Conservation (phyloP, 148 eudicot species). For the Amaranthus hypochondriacus region DNA sequence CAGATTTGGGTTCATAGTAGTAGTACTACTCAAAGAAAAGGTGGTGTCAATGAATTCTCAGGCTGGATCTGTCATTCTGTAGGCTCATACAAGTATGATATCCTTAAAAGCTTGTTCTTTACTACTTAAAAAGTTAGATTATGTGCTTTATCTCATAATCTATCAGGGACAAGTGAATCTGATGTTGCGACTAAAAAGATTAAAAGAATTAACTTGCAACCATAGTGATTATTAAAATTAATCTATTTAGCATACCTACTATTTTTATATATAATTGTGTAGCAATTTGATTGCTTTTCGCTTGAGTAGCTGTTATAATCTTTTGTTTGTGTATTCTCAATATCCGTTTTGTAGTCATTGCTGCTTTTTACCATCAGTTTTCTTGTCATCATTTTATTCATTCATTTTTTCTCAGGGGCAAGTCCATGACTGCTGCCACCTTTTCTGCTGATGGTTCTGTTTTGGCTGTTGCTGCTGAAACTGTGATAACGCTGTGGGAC, state of each 20-base stretch:
- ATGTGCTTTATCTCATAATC: neutral
- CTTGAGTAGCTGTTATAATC: too few relatives aligned
- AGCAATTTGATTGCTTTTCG: neutral
- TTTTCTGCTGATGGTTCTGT: conserved; percentile 92
- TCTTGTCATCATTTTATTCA: neutral
- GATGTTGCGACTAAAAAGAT: neutral
- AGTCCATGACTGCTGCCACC: conserved; percentile 80
- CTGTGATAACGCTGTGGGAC: conserved; percentile 87
- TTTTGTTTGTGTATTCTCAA: neutral
- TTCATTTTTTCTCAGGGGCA: conserved; percentile 44
- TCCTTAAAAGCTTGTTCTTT: conserved; percentile 11
- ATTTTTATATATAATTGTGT: neutral
- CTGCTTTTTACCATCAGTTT: neutral
- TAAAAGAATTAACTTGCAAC: neutral
- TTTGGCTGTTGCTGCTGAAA: conserved; percentile 93
- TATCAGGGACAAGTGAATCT: neutral
- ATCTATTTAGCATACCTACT: neutral
- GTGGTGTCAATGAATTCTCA: conserved; percentile 32
- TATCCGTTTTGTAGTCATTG: neutral
- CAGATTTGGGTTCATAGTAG: conserved; percentile 66
- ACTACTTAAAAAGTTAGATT: neutral
- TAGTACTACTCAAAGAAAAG: conserved; percentile 30
- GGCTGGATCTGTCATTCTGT: conserved; percentile 98
- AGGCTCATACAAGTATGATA: conserved; percentile 81
- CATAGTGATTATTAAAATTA: neutral